phyloP scores from a whole-genome alignment of 805 yeast species.

The Kazachstania psychrophila region DNA sequence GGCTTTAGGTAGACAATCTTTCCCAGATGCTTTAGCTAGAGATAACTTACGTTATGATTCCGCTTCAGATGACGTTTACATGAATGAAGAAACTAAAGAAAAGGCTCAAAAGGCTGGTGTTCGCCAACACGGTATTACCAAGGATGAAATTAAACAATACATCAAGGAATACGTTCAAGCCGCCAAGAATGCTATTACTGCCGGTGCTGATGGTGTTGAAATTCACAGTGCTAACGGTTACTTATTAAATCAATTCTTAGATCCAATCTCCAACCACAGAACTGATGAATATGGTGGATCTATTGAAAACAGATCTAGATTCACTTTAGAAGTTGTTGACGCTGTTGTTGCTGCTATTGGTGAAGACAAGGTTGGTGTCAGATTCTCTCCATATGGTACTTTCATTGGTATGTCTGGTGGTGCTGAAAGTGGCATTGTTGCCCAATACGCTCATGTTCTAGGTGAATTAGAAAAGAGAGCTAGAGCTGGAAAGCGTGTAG shows the following conservation, averaged over 20 bases:
- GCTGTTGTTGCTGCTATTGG: constrained; percentile 43
- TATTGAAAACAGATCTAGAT: constrained; percentile 39
- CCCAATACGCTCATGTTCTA: constrained; percentile 36
- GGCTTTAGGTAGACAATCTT: constrained; percentile 37
- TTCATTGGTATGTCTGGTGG: constrained; percentile 33
- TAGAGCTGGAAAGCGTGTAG: constrained; percentile 29
- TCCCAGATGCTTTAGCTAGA: constrained; percentile 30
- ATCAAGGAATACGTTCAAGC: constrained; percentile 36
- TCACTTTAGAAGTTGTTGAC: constrained; percentile 40
- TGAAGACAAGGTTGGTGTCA: constrained; percentile 36
- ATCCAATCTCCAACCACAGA: constrained; percentile 35
- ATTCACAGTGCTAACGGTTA: constrained; percentile 62
- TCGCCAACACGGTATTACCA: constrained; percentile 24
- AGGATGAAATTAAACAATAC: constrained; percentile 32
- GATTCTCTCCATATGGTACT: constrained; percentile 38
- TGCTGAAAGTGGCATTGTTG: constrained; percentile 26
- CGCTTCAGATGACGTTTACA: constrained; percentile 32
- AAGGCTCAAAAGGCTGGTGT: constrained; percentile 27
- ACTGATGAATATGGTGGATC: constrained; percentile 47
- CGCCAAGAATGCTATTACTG: constrained; percentile 31
- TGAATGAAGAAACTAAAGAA: constrained; percentile 27
- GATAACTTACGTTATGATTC: constrained; percentile 32
- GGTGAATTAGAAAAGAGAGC: constrained; percentile 34
- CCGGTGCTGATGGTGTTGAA: constrained; percentile 50
- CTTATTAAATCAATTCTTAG: constrained; percentile 45